Evolutionary conservation across 1,139 yeast species (phyloP).

Genomic region (Scheffersomyces illinoinensis): DNA sequence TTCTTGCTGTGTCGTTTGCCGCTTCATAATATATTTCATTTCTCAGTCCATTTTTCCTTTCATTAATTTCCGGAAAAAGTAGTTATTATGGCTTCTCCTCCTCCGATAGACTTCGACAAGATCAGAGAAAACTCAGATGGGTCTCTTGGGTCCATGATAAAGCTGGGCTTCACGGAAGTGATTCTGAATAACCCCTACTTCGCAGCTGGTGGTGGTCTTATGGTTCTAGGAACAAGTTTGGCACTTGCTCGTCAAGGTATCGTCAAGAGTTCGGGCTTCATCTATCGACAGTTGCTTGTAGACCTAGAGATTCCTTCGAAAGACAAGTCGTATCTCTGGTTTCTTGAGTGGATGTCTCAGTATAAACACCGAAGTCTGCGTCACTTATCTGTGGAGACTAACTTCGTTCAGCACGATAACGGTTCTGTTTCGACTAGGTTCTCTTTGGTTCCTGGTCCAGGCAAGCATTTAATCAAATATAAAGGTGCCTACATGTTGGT

Average conservation of each 20-base stretch:
- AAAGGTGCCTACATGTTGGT: conserved; percentile 88
- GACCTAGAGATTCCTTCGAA: conserved; percentile 92
- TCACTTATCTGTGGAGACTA: conserved; percentile 89
- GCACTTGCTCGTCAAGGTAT: conserved; percentile 77
- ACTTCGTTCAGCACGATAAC: conserved; percentile 84
- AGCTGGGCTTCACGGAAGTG: conserved; percentile 50
- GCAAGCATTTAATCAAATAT: conserved; percentile 83
- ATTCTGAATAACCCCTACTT: conserved; percentile 80
- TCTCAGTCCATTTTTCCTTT: not conserved
- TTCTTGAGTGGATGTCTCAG: conserved; percentile 93
- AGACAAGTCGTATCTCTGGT: conserved; percentile 94
- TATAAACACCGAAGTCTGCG: conserved; percentile 72
- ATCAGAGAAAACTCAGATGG: conserved; percentile 42
- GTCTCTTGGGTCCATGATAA: conserved; percentile 32
- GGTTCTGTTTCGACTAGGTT: conserved; percentile 89
- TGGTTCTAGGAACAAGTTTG: conserved; percentile 86
- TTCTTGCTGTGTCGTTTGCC: not conserved
- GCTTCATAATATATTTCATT: not conserved
- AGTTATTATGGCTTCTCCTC: not conserved
- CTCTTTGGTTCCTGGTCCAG: conserved; percentile 97
- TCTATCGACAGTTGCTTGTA: conserved; percentile 82
- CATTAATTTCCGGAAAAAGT: not conserved
- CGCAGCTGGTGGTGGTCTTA: conserved; percentile 96
- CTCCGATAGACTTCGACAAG: conserved; percentile 35
- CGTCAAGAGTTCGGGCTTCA: conserved; percentile 60